These are phyloP conservation scores for Solanum appendiculatum DNA, from an alignment of 257 asterid genomes.

Conservation along the genomic window DNA sequence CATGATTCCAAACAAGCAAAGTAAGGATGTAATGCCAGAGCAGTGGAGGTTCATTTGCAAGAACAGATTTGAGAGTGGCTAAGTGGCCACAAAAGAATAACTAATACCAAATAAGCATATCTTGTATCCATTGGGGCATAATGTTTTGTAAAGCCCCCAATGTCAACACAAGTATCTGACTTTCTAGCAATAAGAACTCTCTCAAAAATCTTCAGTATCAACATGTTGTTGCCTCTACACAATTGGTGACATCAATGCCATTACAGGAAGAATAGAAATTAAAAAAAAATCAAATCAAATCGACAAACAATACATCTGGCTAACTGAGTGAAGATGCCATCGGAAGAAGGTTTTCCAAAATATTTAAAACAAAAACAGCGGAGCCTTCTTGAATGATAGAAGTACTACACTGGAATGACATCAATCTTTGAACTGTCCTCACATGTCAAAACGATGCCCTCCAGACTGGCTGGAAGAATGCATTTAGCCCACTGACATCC, in stretches of 20 bases:
- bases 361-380: not conserved
- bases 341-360: not conserved
- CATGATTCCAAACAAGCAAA: not conserved
- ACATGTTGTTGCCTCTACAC: not conserved
- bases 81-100: not conserved
- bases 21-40: not conserved
- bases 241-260: not conserved
- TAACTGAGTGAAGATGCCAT: not conserved
- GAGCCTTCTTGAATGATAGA: not conserved
- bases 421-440: constrained; percentile 64
- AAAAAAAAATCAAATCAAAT: not conserved
- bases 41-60: not conserved
- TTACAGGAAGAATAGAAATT: not conserved
- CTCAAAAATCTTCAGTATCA: not conserved
- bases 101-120: not conserved
- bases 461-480: constrained; percentile 64
- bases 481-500: constrained; percentile 85
- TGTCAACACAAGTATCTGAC: not conserved
- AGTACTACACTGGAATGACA: constrained; percentile 62
- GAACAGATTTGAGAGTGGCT: not conserved
- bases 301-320: not conserved
- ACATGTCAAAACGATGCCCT: constrained; percentile 67
- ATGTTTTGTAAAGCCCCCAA: not conserved
- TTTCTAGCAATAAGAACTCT: not conserved
- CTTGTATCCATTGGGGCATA: not conserved